These are phyloP conservation scores for Agastache rugosa DNA, from an alignment of 257 asterid genomes.

Conservation along the genomic window DNA sequence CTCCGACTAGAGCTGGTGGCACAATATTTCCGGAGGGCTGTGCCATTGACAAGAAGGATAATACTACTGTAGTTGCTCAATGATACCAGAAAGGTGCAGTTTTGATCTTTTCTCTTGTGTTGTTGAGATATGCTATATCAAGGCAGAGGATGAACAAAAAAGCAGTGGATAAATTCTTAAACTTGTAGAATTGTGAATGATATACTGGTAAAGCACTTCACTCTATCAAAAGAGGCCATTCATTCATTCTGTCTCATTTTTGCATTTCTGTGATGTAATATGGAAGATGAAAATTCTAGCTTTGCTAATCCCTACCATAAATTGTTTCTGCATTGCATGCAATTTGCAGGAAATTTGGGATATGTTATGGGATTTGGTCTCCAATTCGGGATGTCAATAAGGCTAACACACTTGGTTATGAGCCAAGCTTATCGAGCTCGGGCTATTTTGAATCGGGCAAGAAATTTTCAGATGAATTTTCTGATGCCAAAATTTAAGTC, in stretches of 20 bases:
- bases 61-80: conserved; percentile 48
- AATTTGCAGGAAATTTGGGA: not conserved
- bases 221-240: not conserved
- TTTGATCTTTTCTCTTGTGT: conserved; percentile 5
- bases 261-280: not conserved
- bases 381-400: no score
- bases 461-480: no score
- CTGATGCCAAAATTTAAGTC: no score
- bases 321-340: not conserved
- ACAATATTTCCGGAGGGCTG: conserved; percentile 73
- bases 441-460: no score
- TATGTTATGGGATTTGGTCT: no score
- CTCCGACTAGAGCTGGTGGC: conserved; percentile 78
- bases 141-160: not conserved
- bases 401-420: no score
- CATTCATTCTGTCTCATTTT: not conserved
- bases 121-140: not conserved
- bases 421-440: no score
- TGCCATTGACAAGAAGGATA: conserved; percentile 53
- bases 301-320: not conserved
- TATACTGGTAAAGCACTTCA: not conserved
- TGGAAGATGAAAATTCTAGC: not conserved
- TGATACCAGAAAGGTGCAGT: conserved; percentile 36
- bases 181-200: not conserved
- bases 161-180: not conserved